Evolutionary conservation across 441 rosid species (phyloP).

Genomic region (Breynia disticha): DNA sequence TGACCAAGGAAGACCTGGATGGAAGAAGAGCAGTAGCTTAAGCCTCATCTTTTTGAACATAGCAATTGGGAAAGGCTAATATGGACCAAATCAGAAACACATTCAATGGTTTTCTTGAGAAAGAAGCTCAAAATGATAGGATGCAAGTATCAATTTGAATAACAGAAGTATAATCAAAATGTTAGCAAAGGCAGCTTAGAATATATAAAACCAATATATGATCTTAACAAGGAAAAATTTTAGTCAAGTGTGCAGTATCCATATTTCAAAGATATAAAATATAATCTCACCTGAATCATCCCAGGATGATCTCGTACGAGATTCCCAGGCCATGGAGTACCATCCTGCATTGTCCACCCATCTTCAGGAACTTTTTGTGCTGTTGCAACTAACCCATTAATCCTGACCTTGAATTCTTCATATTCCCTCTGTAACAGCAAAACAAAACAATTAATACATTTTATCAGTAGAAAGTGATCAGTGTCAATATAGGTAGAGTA

Average conservation of each 20-base stretch:
- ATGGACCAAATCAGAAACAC: too few species aligned
- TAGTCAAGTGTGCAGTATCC: neutral
- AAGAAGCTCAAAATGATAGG: too few species aligned
- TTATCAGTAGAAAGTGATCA: neutral
- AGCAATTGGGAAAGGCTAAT: too few species aligned
- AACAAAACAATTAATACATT: neutral
- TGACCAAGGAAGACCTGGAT: constrained; percentile 71
- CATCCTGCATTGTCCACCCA: constrained; percentile 92
- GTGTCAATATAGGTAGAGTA: neutral
- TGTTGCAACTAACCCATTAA: constrained; percentile 62
- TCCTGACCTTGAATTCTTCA: constrained; percentile 69
- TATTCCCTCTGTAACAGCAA: constrained; percentile 52
- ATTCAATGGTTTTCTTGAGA: too few species aligned
- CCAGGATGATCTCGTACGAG: constrained; percentile 79
- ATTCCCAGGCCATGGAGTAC: constrained; percentile 85
- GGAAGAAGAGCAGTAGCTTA: neutral
- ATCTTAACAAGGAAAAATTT: too few species aligned
- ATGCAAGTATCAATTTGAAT: too few species aligned
- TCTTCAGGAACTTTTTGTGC: constrained; percentile 82
- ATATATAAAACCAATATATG: too few species aligned
- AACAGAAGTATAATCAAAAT: too few species aligned
- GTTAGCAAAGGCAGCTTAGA: too few species aligned
- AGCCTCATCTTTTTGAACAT: too few species aligned
- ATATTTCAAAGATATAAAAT: too few species aligned
- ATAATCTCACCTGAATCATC: constrained; percentile 75